Evolutionary conservation across 345 rosid genomes (phyloP).

Genomic region (Schrenkiella parvula): DNA sequence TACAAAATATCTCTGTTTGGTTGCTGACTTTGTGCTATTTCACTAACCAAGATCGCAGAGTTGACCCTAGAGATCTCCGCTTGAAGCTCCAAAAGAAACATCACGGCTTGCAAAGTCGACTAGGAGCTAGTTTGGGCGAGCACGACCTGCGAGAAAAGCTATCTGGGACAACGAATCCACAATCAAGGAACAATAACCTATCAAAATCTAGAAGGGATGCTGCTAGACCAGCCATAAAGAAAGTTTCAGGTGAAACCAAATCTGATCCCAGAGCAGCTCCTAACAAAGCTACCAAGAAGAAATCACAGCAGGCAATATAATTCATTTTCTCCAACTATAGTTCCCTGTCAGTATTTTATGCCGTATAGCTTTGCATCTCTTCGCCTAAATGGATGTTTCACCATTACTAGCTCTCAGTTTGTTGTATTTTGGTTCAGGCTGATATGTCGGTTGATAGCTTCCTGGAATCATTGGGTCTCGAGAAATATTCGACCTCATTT

Average conservation of each 20-base stretch:
- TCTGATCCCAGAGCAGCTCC: conserved; percentile 45
- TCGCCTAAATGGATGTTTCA: neutral
- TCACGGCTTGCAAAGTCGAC: conserved; percentile 43
- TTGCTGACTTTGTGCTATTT: conserved; percentile 46
- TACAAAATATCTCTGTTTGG: conserved; percentile 28
- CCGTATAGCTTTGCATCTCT: neutral
- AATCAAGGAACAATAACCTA: conserved; percentile 35
- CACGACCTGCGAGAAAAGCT: conserved; percentile 76
- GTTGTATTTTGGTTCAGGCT: conserved; percentile 40
- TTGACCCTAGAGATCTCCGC: conserved; percentile 69
- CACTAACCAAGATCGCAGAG: conserved; percentile 55
- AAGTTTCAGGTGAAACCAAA: conserved; percentile 44
- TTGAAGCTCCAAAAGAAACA: conserved; percentile 72
- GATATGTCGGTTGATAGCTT: conserved; percentile 60
- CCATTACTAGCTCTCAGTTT: neutral
- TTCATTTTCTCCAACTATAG: neutral
- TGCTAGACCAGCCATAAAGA: conserved; percentile 47
- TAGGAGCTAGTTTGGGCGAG: conserved; percentile 40
- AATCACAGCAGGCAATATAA: conserved; percentile 47
- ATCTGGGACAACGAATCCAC: conserved; percentile 57
- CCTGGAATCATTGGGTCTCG: conserved; percentile 74
- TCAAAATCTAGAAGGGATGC: conserved; percentile 40
- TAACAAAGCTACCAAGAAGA: conserved; percentile 40
- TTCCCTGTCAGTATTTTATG: neutral
- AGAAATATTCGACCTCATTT: conserved; percentile 73